These are phyloP conservation scores for Pythium aquatile DNA, from an alignment of 352 stramenopile species.

Conservation along the genomic window DNA sequence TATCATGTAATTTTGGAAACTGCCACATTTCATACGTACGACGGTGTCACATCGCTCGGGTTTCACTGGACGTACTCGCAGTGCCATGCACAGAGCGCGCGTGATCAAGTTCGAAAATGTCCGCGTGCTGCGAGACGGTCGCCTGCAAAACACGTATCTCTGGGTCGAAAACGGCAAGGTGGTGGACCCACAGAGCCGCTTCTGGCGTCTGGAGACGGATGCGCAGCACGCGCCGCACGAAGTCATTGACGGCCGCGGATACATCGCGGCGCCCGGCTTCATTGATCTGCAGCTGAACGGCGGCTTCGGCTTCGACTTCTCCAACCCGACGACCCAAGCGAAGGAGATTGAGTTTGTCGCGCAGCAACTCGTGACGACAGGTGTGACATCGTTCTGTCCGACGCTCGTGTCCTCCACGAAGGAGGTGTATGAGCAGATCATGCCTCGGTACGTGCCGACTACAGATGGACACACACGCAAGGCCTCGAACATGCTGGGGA, in stretches of 20 bases:
- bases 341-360: conserved; percentile 50
- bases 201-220: conserved; percentile 38
- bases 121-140: conserved; percentile 46
- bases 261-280: conserved; percentile 81
- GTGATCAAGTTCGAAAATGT: conserved; percentile 64
- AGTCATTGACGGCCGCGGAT: conserved; percentile 65
- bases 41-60: too few relatives aligned
- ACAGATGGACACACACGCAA: conserved; percentile 30
- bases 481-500: conserved; percentile 72
- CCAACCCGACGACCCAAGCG: conserved; percentile 40
- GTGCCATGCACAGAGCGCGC: neutral
- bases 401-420: conserved; percentile 82
- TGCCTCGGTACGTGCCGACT: conserved; percentile 48
- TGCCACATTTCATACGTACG: too few relatives aligned
- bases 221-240: conserved; percentile 39
- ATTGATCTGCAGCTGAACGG: conserved; percentile 92
- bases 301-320: conserved; percentile 87
- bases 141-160: conserved; percentile 37
- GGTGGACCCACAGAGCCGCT: conserved; percentile 50
- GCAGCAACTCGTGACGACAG: conserved; percentile 51
- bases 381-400: conserved; percentile 87
- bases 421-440: conserved; percentile 55
- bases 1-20: too few relatives aligned
- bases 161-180: conserved; percentile 60
- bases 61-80: neutral